Evolutionary conservation across 1,284 basidiomycete species (phyloP).

Genomic region (Cryptococcus sp.): DNA sequence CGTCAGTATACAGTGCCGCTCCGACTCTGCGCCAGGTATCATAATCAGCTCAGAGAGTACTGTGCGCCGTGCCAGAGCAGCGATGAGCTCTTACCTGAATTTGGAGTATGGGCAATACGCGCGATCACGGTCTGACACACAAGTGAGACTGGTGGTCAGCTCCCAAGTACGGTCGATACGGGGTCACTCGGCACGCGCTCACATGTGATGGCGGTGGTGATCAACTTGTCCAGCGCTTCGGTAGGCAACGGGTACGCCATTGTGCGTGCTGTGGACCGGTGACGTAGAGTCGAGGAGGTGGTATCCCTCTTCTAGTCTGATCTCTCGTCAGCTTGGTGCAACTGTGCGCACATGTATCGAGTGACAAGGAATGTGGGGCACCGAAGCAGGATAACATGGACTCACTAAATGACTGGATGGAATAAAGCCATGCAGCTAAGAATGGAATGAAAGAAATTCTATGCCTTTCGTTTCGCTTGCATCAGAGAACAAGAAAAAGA

Average conservation of each 20-base stretch:
- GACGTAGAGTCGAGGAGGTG: too few relatives aligned
- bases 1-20: constrained; percentile 70
- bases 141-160: too few relatives aligned
- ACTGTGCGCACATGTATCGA: too few relatives aligned
- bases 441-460: too few relatives aligned
- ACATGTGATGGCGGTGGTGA: constrained; percentile 39
- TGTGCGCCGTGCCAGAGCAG: too few relatives aligned
- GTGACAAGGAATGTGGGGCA: too few relatives aligned
- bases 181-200: background rate
- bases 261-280: background rate
- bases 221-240: constrained; percentile 37
- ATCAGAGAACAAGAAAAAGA: background rate
- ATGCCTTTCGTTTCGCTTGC: background rate
- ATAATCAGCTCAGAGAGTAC: background rate
- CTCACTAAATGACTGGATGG: too few relatives aligned
- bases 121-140: constrained; percentile 57
- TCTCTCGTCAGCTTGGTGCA: too few relatives aligned
- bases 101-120: constrained; percentile 78
- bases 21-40: constrained; percentile 61
- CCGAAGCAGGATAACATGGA: too few relatives aligned
- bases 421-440: too few relatives aligned
- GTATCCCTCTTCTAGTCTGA: too few relatives aligned
- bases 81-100: constrained; percentile 59
- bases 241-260: constrained; percentile 4
- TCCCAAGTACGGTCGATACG: too few relatives aligned